Evolutionary conservation across 2,329 filamentous ascomycete species (phyloP).

Genomic region (Neocucurbitaria cava): DNA sequence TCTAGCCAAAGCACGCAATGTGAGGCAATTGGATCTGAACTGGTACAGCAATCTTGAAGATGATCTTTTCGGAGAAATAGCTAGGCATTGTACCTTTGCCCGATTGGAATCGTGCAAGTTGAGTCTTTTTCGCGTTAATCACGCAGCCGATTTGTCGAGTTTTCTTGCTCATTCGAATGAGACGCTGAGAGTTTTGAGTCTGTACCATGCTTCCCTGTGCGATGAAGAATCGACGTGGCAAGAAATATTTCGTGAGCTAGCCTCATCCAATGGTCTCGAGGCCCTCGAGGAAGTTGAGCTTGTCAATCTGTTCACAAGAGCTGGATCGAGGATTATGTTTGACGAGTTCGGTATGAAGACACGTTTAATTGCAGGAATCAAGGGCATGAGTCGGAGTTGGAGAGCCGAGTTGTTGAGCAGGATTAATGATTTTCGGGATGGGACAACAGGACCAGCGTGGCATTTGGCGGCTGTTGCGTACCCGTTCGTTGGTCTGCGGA

Average conservation of each 20-base stretch:
- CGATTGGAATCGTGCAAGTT: constrained; percentile 23
- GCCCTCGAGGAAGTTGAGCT: constrained; percentile 15
- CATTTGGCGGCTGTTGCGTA: constrained; percentile 27
- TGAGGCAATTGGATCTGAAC: constrained; percentile 25
- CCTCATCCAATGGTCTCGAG: constrained; percentile 4
- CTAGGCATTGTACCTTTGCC: constrained; percentile 24
- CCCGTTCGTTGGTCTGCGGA: constrained; percentile 19
- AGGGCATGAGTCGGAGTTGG: constrained; percentile 9
- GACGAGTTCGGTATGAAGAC: neutral
- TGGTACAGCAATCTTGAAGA: constrained; percentile 34
- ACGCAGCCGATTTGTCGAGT: constrained; percentile 12
- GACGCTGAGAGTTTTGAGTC: constrained; percentile 15
- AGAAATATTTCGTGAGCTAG: constrained; percentile 18
- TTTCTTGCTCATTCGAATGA: constrained; percentile 19
- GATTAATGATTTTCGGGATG: constrained; percentile 4
- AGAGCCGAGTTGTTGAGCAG: constrained; percentile 8
- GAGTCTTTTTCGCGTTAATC: constrained; percentile 21
- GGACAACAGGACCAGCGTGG: constrained; percentile 21
- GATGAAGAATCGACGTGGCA: constrained; percentile 19
- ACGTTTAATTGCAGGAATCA: constrained; percentile 6
- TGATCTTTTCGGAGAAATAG: constrained; percentile 32
- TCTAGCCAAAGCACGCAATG: constrained; percentile 27
- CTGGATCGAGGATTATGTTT: neutral
- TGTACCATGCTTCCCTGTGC: constrained; percentile 19
- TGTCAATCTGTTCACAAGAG: constrained; percentile 16